Conservation (phyloP, 345 rosid species). For the Corymbia maculata region DNA sequence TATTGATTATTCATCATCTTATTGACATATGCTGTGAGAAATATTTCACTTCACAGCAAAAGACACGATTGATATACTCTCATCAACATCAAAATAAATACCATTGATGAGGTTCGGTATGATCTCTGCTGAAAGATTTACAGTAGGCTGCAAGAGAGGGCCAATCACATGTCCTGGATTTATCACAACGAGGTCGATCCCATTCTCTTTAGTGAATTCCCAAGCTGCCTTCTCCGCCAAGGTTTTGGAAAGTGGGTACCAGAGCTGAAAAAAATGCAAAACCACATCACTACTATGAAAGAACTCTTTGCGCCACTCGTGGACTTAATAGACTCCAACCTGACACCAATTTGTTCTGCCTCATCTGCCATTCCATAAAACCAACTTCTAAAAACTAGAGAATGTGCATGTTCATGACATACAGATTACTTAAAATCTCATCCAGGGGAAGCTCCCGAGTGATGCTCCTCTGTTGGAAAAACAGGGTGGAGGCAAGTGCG, state of each 20-base stretch:
- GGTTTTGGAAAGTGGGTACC: constrained; percentile 4
- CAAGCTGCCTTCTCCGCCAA: constrained; percentile 2
- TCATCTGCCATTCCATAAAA: not conserved
- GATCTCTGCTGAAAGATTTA: not conserved
- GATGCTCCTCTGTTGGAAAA: not conserved
- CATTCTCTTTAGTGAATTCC: not conserved
- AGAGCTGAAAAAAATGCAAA: not conserved
- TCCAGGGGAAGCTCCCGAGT: not conserved
- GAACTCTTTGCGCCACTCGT: not conserved
- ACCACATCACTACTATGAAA: not conserved
- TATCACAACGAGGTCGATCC: not conserved
- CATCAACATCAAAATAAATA: not conserved
- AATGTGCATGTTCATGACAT: not conserved
- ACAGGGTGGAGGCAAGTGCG: not conserved
- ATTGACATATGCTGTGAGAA: not conserved
- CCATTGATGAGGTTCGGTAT: not conserved
- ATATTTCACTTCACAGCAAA: not conserved
- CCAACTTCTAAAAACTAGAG: not conserved
- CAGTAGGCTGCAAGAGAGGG: not conserved
- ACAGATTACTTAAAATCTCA: not conserved
- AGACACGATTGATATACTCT: not conserved
- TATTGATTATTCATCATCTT: not conserved
- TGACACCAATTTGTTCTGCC: not conserved
- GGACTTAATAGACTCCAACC: not conserved
- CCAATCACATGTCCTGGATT: constrained; percentile 2